Percentiles rank a stretch among this genome's conserved stretches.
These are phyloP conservation scores for Wallemia ichthyophaga DNA, from an alignment of 1,284 basidiomycete genomes.

Conservation along the genomic window DNA sequence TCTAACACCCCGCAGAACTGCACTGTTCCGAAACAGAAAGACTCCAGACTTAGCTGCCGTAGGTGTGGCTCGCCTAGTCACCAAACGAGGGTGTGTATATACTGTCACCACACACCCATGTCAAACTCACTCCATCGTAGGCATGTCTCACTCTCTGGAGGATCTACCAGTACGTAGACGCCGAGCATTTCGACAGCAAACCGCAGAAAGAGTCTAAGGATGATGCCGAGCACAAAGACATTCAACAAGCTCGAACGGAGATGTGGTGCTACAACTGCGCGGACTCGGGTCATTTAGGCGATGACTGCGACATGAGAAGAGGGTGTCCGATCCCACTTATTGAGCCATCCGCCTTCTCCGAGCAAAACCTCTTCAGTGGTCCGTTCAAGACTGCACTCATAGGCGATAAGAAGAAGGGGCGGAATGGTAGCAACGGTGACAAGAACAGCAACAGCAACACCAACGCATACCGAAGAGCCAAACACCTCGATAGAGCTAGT, in stretches of 20 bases:
- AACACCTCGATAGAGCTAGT: neutral
- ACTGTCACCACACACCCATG: no score
- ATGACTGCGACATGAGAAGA: neutral
- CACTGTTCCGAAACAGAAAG: neutral
- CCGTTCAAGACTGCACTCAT: neutral
- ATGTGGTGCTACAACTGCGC: constrained; percentile 1
- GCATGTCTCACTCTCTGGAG: neutral
- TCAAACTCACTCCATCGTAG: no score
- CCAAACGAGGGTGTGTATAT: neutral
- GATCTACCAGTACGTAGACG: neutral
- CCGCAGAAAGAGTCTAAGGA: neutral
- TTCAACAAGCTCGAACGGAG: neutral
- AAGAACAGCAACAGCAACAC: neutral
- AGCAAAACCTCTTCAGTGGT: neutral
- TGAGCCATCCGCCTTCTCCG: neutral
- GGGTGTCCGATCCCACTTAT: neutral
- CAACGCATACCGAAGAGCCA: neutral
- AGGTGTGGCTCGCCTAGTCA: neutral
- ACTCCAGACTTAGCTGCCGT: neutral
- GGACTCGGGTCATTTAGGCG: neutral
- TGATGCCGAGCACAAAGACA: neutral
- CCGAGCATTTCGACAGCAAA: neutral
- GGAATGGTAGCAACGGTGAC: no score
- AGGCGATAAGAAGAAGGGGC: neutral
- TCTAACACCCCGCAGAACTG: neutral